Conservation (phyloP, 2,329 filamentous ascomycete genomes). For the Coleophoma crateriformis region DNA sequence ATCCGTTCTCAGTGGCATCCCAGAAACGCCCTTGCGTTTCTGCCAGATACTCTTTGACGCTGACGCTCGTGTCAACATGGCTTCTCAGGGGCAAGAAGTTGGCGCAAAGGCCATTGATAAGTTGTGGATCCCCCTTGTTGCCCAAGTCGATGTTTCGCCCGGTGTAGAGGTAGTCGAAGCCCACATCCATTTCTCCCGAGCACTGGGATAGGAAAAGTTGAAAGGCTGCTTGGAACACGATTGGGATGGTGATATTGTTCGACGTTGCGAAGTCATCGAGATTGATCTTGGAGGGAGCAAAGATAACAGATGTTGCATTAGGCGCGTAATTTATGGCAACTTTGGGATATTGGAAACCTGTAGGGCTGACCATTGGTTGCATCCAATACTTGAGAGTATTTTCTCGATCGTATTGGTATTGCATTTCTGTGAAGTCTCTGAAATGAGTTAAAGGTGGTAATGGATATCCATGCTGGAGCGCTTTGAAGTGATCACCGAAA, state of each 20-base stretch:
- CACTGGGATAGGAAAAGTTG: constrained; percentile 22
- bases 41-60: constrained; percentile 12
- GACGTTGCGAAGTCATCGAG: constrained; percentile 15
- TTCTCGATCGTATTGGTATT: not conserved
- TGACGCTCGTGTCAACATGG: constrained; percentile 4
- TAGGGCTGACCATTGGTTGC: constrained; percentile 1
- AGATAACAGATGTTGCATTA: not conserved
- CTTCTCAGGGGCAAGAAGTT: constrained; percentile 30
- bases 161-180: constrained; percentile 30
- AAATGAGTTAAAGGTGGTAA: constrained; percentile 9
- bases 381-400: constrained; percentile 16
- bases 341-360: constrained; percentile 2
- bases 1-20: constrained; percentile 23
- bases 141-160: constrained; percentile 31
- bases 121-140: constrained; percentile 23
- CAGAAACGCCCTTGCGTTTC: constrained; percentile 23
- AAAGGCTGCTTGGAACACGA: constrained; percentile 31
- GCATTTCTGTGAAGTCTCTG: constrained; percentile 10
- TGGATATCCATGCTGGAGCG: constrained; percentile 14
- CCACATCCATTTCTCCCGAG: constrained; percentile 15
- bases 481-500: constrained; percentile 28
- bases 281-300: constrained; percentile 7
- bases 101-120: constrained; percentile 30
- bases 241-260: constrained; percentile 25
- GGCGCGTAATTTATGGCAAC: not conserved